Evolutionary conservation across 805 yeast genomes (phyloP), one percentile per base, ranked within the genome.

Genomic region (Kodamaea fukazawae): DNA sequence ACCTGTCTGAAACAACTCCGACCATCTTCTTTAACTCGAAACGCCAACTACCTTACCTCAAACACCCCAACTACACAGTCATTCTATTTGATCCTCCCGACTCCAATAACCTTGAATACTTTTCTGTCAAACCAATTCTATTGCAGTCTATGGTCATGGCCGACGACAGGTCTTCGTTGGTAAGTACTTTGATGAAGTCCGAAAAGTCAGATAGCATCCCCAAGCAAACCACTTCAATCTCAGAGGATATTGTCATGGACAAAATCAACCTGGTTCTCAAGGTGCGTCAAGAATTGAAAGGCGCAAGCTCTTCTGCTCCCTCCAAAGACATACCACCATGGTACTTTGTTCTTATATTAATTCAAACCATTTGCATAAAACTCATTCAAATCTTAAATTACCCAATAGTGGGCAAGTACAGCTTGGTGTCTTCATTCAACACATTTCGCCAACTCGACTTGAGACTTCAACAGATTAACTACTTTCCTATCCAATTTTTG

Each of bases 391-490:
- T 54, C 2, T 50, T 72, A 34, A 71, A 71, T 47, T 48, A 44
- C 11, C 49, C 51, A 12, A 7, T 61, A 1, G 25, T 39, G 5
- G 48, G 52, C 25, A 18, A 28, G 4, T 25, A 41, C 6, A 61
- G 59, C 27, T 53, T 70, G 5, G 63, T 67, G 17, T 69, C 67
- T 12, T 33, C 68, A 0, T 82, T 86, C 11, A 83, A 81, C 2
- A 73, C 85, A 1, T 81, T 87, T 4, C 81, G 81, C 51, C 98
- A 91, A 57, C 64, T 89, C 2, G 95, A 88, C 55, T 63, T 88
- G 20, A 63, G 96, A 32, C 61, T 86, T 10, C 82, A 79, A 45
- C 96, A 90, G 50, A 57, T 87, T 11, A 77, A 86, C 49, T 82
- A 77, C 51, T 77, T 89, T 50, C 97, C 97, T 0, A 70, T 77